These are phyloP conservation scores for Yarrowia bubula DNA, from an alignment of 805 yeast species.

Conservation along the genomic window DNA sequence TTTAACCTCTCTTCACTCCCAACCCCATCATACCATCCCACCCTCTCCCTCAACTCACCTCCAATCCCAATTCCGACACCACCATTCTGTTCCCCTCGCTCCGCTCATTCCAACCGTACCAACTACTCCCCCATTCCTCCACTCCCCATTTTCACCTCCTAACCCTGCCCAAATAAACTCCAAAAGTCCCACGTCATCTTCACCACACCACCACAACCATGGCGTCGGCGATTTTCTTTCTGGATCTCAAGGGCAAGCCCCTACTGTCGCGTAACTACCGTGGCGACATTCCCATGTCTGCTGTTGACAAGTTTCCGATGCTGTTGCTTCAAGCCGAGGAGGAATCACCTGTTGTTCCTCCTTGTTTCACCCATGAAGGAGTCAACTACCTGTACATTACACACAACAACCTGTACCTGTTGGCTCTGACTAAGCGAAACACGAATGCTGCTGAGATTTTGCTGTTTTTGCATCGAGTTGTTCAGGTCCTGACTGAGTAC, in stretches of 20 bases:
- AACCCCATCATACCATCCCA: too few species aligned
- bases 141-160: not conserved
- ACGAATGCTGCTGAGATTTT: slow-evolving; percentile 57
- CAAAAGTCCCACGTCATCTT: slow-evolving; percentile 12
- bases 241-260: slow-evolving; percentile 67
- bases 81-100: not conserved
- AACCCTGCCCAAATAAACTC: slow-evolving; percentile 1
- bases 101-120: not conserved
- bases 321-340: slow-evolving; percentile 48
- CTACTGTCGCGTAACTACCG: slow-evolving; percentile 67
- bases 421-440: slow-evolving; percentile 39
- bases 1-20: too few species aligned
- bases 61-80: too few species aligned
- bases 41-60: too few species aligned
- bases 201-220: slow-evolving; percentile 34
- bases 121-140: not conserved
- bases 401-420: slow-evolving; percentile 48
- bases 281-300: slow-evolving; percentile 60
- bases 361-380: slow-evolving; percentile 50
- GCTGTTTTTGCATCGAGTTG: slow-evolving; percentile 53
- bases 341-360: slow-evolving; percentile 42
- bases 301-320: slow-evolving; percentile 61
- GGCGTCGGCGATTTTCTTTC: slow-evolving; percentile 71
- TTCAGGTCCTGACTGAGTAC: slow-evolving; percentile 47
- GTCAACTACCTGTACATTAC: slow-evolving; percentile 54